Conservation (phyloP, 2,329 filamentous ascomycete species). For the Decorospora gaudefroyi region DNA sequence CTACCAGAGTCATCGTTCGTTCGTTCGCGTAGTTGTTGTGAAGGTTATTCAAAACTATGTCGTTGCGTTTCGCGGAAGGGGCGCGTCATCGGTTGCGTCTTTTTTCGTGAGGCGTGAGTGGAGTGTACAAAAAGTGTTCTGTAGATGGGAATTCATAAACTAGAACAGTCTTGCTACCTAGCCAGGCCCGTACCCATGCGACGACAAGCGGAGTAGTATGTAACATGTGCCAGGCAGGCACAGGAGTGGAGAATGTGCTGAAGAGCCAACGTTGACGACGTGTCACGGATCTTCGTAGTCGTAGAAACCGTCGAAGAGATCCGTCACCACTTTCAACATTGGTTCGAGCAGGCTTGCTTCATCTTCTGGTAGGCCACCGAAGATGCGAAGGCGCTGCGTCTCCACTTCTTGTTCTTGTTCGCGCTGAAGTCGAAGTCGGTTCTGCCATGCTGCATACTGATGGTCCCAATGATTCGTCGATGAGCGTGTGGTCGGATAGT, state of each 20-base stretch:
- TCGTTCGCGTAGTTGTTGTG: conserved; percentile 11
- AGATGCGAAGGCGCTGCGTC: conserved; percentile 49
- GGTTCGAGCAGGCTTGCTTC: conserved; percentile 51
- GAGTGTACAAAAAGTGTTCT: conserved; percentile 2
- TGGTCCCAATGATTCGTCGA: conserved; percentile 44
- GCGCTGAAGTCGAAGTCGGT: conserved; percentile 36
- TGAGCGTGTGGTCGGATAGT: conserved; percentile 23
- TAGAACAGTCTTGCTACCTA: conserved; percentile 4
- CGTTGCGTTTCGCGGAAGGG: conserved; percentile 26
- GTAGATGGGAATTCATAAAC: too few species aligned
- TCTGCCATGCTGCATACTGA: conserved; percentile 47
- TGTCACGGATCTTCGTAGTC: conserved; percentile 53
- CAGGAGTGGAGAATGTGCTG: conserved; percentile 14
- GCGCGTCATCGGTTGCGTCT: conserved; percentile 22
- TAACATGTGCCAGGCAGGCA: conserved; percentile 2
- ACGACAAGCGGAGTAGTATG: too few species aligned
- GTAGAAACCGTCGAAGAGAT: conserved; percentile 51
- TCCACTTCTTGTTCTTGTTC: conserved; percentile 39
- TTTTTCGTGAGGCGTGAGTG: too few species aligned
- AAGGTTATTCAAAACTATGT: conserved; percentile 10
- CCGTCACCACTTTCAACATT: conserved; percentile 55
- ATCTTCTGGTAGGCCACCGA: conserved; percentile 51
- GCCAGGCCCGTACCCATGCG: conserved; percentile 6
- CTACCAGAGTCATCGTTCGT: conserved; percentile 34
- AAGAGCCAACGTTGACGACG: conserved; percentile 5